Evolutionary conservation across 139 green algal genomes (phyloP), one percentile per base, ranked within the genome.

Genomic region (Micromonas pusilla): DNA sequence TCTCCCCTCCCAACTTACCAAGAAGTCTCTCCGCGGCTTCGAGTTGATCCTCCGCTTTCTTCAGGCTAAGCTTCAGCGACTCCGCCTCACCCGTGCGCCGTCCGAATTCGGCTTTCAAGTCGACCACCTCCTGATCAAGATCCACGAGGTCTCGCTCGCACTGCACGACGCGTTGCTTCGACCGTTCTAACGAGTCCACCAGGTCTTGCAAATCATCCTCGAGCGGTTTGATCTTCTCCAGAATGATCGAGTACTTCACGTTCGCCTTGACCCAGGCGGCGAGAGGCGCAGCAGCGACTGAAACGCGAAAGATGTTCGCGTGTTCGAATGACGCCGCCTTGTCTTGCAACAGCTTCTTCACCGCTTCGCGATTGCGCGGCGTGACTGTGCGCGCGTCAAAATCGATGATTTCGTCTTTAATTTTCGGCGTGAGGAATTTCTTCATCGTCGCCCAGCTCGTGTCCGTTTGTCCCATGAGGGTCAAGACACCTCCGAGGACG

Each of bases 391-490:
- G 81, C 3, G 91, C 89, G 37, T 96, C 91, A 78, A 90, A 96
- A 79, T 92, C 93, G 52, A 96, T 85, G 79, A 96, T 94, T 52
- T 88, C 85, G 6, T 82, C 81, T 75, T 87, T 87, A 65, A 86
- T 72, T 57, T 79, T 78, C 38, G 57, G 71, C 6, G 82, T 81
- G 68, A 96, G 88, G 84, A 96, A 96, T 72, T 88, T 89, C 81
- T 90, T 92, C 91, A 96, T 96, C n/a, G 53, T 33, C 53, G 86
- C 89, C 91, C 91, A 96, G 57, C 79, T 87, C 31, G 88, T 94
- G 83, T 96, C 91, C 57, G 87, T 72, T 79, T 93, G 85, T 28
- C 89, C 89, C 83, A 94, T 83, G 26, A 91, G 72, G 68, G 80
- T 72, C 52, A 96, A 80, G 32, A 94, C 89, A n/a, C 88, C 90